Conservation (phyloP, 768 basidiomycete species). For the Cystofilobasidium capitatum region DNA sequence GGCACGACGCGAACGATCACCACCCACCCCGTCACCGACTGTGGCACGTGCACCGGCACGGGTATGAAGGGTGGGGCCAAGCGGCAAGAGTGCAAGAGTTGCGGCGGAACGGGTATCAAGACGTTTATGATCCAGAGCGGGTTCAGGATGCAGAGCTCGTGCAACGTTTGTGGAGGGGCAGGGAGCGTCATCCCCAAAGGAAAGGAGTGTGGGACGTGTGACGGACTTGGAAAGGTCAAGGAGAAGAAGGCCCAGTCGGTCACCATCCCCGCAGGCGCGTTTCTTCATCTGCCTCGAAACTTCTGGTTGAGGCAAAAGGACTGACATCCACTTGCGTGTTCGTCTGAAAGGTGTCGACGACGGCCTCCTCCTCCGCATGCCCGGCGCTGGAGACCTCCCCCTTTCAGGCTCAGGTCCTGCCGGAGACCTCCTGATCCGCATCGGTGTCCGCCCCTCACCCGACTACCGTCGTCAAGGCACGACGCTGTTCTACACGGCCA, state of each 20-base stretch:
- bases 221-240: conserved; percentile 79
- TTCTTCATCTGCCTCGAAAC: neutral
- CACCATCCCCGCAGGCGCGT: conserved; percentile 73
- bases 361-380: conserved; percentile 25
- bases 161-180: conserved; percentile 66
- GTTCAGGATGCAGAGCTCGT: conserved; percentile 94
- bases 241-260: conserved; percentile 66
- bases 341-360: conserved; percentile 20
- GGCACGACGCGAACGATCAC: conserved; percentile 67
- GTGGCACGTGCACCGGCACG: conserved; percentile 69
- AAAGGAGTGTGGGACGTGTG: conserved; percentile 68
- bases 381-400: conserved; percentile 53
- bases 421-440: conserved; percentile 79
- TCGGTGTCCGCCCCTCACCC: conserved; percentile 73
- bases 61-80: conserved; percentile 82
- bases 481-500: conserved; percentile 79
- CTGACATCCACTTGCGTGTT: neutral
- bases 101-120: conserved; percentile 75
- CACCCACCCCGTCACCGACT: conserved; percentile 71
- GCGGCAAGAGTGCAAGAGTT: conserved; percentile 64
- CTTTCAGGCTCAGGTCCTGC: conserved; percentile 62
- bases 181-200: conserved; percentile 71
- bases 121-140: conserved; percentile 85
- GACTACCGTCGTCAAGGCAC: conserved; percentile 81
- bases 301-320: too few species aligned